phyloP scores from a whole-genome alignment of 768 basidiomycete genomes.

The Lepiota brunneoincarnata region DNA sequence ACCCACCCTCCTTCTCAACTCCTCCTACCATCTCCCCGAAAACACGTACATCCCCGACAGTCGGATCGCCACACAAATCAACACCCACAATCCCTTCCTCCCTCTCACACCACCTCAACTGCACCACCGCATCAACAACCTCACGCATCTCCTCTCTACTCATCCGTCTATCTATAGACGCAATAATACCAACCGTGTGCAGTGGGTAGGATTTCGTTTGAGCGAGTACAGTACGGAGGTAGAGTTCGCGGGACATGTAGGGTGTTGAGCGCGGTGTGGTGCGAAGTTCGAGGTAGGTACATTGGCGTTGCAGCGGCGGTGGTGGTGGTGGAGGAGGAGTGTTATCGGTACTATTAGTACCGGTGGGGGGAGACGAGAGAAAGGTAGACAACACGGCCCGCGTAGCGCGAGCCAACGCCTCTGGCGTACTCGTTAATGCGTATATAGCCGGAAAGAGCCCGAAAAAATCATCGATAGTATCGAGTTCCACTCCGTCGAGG shows the following conservation, averaged over 20 bases:
- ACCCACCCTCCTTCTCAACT: constrained; percentile 52
- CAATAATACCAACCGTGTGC: constrained; percentile 51
- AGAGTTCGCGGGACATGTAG: constrained; percentile 56
- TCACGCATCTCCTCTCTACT: constrained; percentile 44
- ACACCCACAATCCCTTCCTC: constrained; percentile 72
- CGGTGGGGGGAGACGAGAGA: constrained; percentile 27
- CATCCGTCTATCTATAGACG: constrained; percentile 80
- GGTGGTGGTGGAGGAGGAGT: too few species aligned
- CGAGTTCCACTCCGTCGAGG: constrained; percentile 40
- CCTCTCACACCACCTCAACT: constrained; percentile 42
- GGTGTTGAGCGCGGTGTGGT: constrained; percentile 65
- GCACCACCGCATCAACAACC: constrained; percentile 53
- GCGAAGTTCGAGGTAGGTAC: constrained; percentile 79
- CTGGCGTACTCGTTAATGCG: constrained; percentile 63
- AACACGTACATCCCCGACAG: constrained; percentile 50
- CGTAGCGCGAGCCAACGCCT: constrained; percentile 52
- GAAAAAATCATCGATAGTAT: constrained; percentile 73
- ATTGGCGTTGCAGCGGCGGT: constrained; percentile 28
- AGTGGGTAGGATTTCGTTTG: constrained; percentile 55
- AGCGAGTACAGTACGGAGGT: constrained; percentile 63
- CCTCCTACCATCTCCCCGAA: constrained; percentile 51
- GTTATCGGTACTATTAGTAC: too few species aligned
- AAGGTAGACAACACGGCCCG: constrained; percentile 66
- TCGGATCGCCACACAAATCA: constrained; percentile 79
- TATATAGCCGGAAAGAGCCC: constrained; percentile 76